phyloP scores from a whole-genome alignment of 202 grass and related monocot genomes.

The Musa balbisiana region DNA sequence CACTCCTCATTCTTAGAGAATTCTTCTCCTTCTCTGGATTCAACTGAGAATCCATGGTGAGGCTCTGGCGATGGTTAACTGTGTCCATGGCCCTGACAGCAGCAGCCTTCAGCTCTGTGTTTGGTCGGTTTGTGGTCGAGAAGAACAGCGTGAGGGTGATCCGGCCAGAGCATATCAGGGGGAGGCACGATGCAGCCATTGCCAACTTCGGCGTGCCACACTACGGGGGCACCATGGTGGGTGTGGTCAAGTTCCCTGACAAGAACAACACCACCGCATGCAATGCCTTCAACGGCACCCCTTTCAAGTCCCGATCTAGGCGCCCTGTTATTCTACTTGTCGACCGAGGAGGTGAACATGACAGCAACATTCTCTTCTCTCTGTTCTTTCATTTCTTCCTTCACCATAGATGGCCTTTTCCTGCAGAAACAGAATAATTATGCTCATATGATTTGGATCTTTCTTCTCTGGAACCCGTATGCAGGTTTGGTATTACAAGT shows the following conservation, averaged over 20 bases:
- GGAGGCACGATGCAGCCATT: conserved; percentile 60
- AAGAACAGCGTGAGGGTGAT: conserved; percentile 71
- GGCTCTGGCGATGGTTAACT: conserved; percentile 6
- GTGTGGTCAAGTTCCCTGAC: conserved; percentile 58
- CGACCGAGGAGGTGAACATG: conserved; percentile 54
- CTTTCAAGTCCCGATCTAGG: conserved; percentile 40
- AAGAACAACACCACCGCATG: conserved; percentile 33
- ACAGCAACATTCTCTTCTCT: not conserved
- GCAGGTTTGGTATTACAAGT: too few relatives aligned
- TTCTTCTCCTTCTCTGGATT: not conserved
- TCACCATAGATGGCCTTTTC: not conserved
- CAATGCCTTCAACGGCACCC: conserved; percentile 25
- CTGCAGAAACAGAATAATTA: not conserved
- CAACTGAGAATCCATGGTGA: conserved; percentile 24
- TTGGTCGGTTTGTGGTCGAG: conserved; percentile 67
- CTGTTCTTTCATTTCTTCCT: not conserved
- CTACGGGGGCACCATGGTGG: conserved; percentile 67
- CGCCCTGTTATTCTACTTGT: conserved; percentile 73
- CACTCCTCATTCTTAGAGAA: not conserved
- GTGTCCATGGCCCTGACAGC: conserved; percentile 20
- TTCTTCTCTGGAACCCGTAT: too few relatives aligned
- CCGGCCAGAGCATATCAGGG: conserved; percentile 44
- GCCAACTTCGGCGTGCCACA: conserved; percentile 93
- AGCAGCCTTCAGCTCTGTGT: conserved; percentile 19
- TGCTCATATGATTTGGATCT: too few relatives aligned